Evolutionary conservation across 1,284 basidiomycete genomes (phyloP).

Genomic region (Microbotryomycetes sp.): DNA sequence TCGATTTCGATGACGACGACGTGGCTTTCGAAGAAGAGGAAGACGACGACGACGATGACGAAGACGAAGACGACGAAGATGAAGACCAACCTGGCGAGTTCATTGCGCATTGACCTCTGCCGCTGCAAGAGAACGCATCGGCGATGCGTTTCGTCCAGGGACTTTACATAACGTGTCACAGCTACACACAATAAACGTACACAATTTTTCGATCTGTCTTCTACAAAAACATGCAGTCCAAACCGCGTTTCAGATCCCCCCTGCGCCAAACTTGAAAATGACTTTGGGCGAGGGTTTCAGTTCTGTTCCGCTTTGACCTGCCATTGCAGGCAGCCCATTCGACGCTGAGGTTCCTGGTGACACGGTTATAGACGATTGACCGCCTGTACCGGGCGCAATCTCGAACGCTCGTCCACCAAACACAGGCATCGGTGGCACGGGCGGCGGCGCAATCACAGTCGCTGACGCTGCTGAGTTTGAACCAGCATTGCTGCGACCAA

Average conservation of each 20-base stretch:
- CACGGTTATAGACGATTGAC: too few relatives aligned
- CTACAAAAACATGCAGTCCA: too few relatives aligned
- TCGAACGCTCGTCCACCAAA: neutral
- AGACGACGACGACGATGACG: neutral
- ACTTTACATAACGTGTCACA: too few relatives aligned
- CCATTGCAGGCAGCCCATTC: neutral
- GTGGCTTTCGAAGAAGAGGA: too few relatives aligned
- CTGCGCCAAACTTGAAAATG: neutral
- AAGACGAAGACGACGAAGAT: neutral
- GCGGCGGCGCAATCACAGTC: neutral
- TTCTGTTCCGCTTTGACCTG: neutral
- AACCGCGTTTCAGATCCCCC: neutral
- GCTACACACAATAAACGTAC: too few relatives aligned
- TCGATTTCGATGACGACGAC: too few relatives aligned
- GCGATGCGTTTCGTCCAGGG: too few relatives aligned
- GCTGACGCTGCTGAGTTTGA: neutral
- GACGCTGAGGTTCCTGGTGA: neutral
- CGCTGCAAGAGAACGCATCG: too few relatives aligned
- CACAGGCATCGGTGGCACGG: neutral
- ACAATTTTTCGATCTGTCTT: too few relatives aligned
- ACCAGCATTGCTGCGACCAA: too few relatives aligned
- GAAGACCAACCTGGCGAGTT: neutral
- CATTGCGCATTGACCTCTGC: too few relatives aligned
- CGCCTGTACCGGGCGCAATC: neutral
- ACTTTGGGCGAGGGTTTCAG: neutral